These are phyloP conservation scores for Aspergillus calidoustus DNA, from an alignment of 2,329 filamentous ascomycete species.

Conservation along the genomic window DNA sequence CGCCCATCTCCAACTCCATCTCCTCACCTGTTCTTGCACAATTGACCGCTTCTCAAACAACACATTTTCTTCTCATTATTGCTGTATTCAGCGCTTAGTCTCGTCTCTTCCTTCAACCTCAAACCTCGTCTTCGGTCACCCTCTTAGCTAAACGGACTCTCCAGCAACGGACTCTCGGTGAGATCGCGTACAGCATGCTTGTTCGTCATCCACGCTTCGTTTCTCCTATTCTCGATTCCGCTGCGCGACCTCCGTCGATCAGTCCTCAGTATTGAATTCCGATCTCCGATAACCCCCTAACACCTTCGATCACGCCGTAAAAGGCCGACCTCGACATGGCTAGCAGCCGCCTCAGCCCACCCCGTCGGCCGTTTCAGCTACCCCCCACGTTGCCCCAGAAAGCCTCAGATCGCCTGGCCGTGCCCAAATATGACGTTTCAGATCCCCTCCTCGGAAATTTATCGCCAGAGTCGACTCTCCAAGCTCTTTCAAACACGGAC, in stretches of 20 bases:
- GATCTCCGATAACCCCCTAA: slow-evolving; percentile 9
- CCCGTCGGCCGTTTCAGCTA: slow-evolving; percentile 35
- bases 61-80: neutral
- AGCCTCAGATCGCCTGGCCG: slow-evolving; percentile 43
- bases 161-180: slow-evolving; percentile 9
- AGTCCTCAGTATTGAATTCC: slow-evolving; percentile 25
- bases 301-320: neutral
- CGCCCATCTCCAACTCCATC: slow-evolving; percentile 9
- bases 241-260: slow-evolving; percentile 35
- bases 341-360: slow-evolving; percentile 35
- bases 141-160: slow-evolving; percentile 20
- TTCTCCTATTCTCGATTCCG: slow-evolving; percentile 30
- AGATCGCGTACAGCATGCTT: slow-evolving; percentile 43
- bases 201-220: slow-evolving; percentile 35
- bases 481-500: slow-evolving; percentile 52
- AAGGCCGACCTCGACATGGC: slow-evolving; percentile 33
- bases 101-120: slow-evolving; percentile 4
- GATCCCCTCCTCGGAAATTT: slow-evolving; percentile 57
- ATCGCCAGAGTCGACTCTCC: slow-evolving; percentile 58
- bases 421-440: slow-evolving; percentile 43
- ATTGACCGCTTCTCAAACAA: neutral
- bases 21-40: slow-evolving; percentile 6
- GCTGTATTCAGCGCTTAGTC: slow-evolving; percentile 8
- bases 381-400: slow-evolving; percentile 40
- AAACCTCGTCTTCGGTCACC: slow-evolving; percentile 5